Base-by-base conservation (phyloP, 139 green algal species). In the Chlorella sp. region DNA sequence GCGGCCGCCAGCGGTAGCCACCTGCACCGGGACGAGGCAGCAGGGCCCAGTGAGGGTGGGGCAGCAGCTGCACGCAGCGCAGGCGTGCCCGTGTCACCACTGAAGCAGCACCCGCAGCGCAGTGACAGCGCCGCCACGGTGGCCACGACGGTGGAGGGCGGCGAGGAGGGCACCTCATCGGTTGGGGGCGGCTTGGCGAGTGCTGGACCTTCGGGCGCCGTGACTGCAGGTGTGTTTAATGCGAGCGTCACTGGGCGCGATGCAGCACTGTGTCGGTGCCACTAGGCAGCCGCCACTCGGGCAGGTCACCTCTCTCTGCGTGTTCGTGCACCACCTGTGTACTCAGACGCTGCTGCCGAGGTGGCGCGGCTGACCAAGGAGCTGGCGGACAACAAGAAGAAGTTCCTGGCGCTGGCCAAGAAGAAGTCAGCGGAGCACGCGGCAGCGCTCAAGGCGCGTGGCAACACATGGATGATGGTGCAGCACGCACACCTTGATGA, bases 341-440 rank as follows among this genome's bases (percentile, higher is more conserved):
- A 55, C 10, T 10, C 42, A 24, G 42, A 64, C 22, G 14, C 27
- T 64, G 55, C 55, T 64, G 55, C 20, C 4, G 51, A 67, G 31
- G 49, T 51, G 3, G 69, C 50, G 4, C 50, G 51, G 24, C 69
- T 74, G 50, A 31, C 32, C 2, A 64, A 74, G 32, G 69, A 74
- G 59, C 34, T 77, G 17, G 42, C 67, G 63, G 77, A 83, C 29
- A 50, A 49, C 20, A 83, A 83, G 62, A 50, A 60, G n/a, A 78
- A 78, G 61, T 27, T 83, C 68, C 34, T 79, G 61, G 32, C 61
- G 32, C 49, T 78, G 27, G 62, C 51, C 26, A 83, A 83, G 73
- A 73, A 70, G 35, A 72, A 50, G 62, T 59, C n/a, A 14, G 72
- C 72, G 5, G 72, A 77, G 31, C 61, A 70, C 2, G 71, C 35